phyloP scores from a whole-genome alignment of 768 basidiomycete genomes.

The Lanmaoa pseudosensibilis region DNA sequence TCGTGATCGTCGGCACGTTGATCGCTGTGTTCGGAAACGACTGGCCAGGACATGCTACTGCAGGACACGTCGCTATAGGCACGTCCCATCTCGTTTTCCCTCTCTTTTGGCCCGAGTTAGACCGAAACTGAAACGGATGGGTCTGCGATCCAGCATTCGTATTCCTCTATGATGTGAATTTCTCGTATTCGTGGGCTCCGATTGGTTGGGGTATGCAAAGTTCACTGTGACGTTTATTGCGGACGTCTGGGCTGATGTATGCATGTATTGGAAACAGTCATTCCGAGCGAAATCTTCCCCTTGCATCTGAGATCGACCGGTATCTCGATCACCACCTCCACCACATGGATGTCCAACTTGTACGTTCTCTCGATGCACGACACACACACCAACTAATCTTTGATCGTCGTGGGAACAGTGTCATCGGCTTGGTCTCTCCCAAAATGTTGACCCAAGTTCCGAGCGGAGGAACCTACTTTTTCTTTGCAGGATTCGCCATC shows the following conservation, averaged over 20 bases:
- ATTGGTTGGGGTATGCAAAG: constrained; percentile 28
- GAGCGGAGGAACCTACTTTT: constrained; percentile 29
- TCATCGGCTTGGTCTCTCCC: constrained; percentile 32
- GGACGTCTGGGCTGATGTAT: not conserved
- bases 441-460: constrained; percentile 24
- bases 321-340: constrained; percentile 42
- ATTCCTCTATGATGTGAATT: constrained; percentile 39
- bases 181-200: constrained; percentile 36
- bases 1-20: constrained; percentile 30
- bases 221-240: not conserved
- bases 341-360: constrained; percentile 44
- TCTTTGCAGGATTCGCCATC: constrained; percentile 28
- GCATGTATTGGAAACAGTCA: constrained; percentile 25
- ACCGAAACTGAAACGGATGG: constrained; percentile 8
- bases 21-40: constrained; percentile 30
- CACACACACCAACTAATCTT: not conserved
- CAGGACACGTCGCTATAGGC: constrained; percentile 32
- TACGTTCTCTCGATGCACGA: constrained; percentile 5
- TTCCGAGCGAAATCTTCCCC: constrained; percentile 44
- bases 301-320: constrained; percentile 42
- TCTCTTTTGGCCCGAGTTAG: constrained; percentile 6
- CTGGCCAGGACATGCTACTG: constrained; percentile 29
- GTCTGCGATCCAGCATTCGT: constrained; percentile 34
- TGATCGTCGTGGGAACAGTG: constrained; percentile 10
- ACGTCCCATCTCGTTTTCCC: constrained; percentile 18